Conservation (phyloP, 164 flowering plant species). For the Cinnamomum micranthum region DNA sequence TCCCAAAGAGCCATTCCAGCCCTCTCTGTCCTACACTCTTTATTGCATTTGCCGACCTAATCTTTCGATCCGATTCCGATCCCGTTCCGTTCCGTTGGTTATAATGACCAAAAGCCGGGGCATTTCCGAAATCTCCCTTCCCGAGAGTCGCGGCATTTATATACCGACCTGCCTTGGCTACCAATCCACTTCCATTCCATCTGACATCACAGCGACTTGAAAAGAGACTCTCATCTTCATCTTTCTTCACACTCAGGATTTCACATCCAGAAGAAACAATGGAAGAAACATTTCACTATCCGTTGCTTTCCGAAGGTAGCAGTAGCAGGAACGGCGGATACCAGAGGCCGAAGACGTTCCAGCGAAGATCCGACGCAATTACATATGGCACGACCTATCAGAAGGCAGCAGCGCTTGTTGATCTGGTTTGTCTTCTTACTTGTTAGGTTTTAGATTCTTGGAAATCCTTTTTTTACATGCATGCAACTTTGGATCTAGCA, state of each 20-base stretch:
- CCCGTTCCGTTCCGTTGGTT: too few relatives aligned
- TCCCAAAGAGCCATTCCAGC: too few relatives aligned
- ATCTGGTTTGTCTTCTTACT: conserved; percentile 49
- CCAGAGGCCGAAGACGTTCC: conserved; percentile 9
- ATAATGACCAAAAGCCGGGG: not conserved
- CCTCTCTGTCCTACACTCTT: too few relatives aligned
- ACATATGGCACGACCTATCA: conserved; percentile 60
- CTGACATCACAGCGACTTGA: not conserved
- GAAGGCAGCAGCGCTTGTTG: conserved; percentile 89
- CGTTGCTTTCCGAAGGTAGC: conserved; percentile 31
- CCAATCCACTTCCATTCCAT: not conserved
- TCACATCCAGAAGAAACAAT: conserved; percentile 14
- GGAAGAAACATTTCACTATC: conserved; percentile 20
- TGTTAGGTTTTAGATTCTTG: not conserved
- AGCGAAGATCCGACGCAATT: conserved; percentile 68
- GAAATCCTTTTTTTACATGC: not conserved
- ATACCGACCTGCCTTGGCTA: not conserved
- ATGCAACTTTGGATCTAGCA: not conserved
- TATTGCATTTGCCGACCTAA: too few relatives aligned
- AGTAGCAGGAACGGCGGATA: not conserved
- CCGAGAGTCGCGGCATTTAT: too few relatives aligned
- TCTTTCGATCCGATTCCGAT: too few relatives aligned
- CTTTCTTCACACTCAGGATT: not conserved
- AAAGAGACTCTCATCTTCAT: not conserved
- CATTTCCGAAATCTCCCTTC: too few relatives aligned